These are phyloP conservation scores for Monosporozyma unispora DNA, from an alignment of 805 yeast species.

Conservation along the genomic window DNA sequence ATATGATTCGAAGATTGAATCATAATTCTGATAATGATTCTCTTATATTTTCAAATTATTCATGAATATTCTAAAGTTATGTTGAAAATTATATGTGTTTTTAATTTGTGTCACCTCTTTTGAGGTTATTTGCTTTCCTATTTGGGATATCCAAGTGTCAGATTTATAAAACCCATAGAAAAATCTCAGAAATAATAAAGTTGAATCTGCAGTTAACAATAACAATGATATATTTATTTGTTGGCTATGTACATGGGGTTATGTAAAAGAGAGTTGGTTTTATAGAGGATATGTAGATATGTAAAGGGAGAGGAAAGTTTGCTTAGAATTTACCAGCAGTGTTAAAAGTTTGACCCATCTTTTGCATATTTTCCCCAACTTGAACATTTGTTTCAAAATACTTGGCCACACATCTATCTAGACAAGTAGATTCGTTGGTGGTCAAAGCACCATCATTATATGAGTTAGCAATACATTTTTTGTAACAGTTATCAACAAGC, in stretches of 20 bases:
- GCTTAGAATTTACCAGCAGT: constrained; percentile 27
- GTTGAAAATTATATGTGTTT: too few relatives aligned
- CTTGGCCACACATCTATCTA: constrained; percentile 93
- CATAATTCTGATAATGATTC: neutral
- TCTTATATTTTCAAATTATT: neutral
- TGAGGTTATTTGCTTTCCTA: neutral
- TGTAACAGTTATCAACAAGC: constrained; percentile 80
- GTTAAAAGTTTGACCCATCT: constrained; percentile 38
- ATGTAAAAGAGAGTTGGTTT: neutral
- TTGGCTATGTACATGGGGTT: neutral
- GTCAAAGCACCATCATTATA: constrained; percentile 67
- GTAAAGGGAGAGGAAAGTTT: neutral
- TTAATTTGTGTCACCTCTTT: neutral
- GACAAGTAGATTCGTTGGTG: constrained; percentile 76
- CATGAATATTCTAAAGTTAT: too few relatives aligned
- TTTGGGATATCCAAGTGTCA: neutral
- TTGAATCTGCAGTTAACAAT: too few relatives aligned
- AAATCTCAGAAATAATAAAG: too few relatives aligned
- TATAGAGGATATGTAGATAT: neutral
- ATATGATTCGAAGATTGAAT: too few relatives aligned
- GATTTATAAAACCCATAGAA: neutral
- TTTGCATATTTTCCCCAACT: constrained; percentile 74
- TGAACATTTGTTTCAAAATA: constrained; percentile 90
- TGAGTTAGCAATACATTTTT: constrained; percentile 62
- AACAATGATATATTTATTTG: neutral